Evolutionary conservation across 2,329 filamentous ascomycete species (phyloP).

Genomic region (Venturia effusa): DNA sequence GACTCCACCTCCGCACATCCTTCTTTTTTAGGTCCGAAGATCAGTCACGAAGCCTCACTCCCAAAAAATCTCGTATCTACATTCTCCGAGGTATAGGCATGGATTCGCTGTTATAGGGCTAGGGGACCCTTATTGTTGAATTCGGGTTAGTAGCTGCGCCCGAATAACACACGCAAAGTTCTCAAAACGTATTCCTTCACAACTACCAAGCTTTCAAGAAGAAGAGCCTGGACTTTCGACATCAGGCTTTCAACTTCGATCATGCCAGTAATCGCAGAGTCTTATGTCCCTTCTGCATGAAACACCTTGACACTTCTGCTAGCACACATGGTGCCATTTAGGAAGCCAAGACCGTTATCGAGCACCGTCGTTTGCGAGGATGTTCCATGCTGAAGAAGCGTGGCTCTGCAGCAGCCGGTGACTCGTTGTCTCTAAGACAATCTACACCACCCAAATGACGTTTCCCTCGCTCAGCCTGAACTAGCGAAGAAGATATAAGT

Average conservation of each 20-base stretch:
- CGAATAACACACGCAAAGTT: not conserved
- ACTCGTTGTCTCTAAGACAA: not conserved
- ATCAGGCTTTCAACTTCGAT: not conserved
- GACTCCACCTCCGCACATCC: not conserved
- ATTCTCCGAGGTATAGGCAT: not conserved
- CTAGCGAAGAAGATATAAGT: not conserved
- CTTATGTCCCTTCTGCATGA: not conserved
- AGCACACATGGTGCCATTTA: conserved; percentile 1
- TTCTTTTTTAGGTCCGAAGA: not conserved
- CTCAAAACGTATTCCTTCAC: too few relatives aligned
- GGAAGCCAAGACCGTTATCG: not conserved
- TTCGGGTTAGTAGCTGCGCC: not conserved
- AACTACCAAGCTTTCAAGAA: not conserved
- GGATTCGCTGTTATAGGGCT: not conserved
- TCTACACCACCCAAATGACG: not conserved
- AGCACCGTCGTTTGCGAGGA: not conserved
- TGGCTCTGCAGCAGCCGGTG: not conserved
- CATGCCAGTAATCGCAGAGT: not conserved
- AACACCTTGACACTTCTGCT: not conserved
- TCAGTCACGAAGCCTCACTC: not conserved
- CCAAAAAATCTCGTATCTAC: too few relatives aligned
- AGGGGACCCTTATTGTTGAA: not conserved
- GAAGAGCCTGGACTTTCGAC: not conserved
- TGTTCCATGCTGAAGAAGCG: not conserved
- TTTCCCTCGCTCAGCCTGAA: not conserved